phyloP scores from a whole-genome alignment of 2,329 filamentous ascomycete species.

The Meredithiella fracta region DNA sequence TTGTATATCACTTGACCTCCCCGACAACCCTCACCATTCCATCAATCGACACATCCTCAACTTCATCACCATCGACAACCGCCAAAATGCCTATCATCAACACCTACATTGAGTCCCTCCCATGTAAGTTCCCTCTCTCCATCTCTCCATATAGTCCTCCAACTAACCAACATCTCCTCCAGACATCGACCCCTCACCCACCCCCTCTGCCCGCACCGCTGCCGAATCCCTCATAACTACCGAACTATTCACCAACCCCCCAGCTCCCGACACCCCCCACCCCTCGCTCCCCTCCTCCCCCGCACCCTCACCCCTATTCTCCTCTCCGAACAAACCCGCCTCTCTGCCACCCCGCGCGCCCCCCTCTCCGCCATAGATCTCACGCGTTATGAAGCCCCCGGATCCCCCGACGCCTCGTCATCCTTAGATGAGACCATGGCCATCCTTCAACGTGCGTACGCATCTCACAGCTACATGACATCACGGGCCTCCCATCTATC shows the following conservation, averaged over 20 bases:
- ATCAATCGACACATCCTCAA: not conserved
- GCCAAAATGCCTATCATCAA: slow-evolving; percentile 19
- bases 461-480: slow-evolving; percentile 34
- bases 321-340: slow-evolving; percentile 49
- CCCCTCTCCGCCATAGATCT: slow-evolving; percentile 54
- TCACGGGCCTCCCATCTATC: slow-evolving; percentile 40
- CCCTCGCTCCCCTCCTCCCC: slow-evolving; percentile 38
- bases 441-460: slow-evolving; percentile 39
- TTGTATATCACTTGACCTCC: too few relatives aligned
- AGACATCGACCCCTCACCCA: slow-evolving; percentile 72
- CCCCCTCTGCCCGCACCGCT: slow-evolving; percentile 42
- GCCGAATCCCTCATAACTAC: slow-evolving; percentile 53
- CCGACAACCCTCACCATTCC: too few relatives aligned
- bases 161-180: slow-evolving; percentile 12
- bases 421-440: slow-evolving; percentile 31
- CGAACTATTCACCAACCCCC: slow-evolving; percentile 39
- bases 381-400: slow-evolving; percentile 64
- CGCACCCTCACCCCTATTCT: slow-evolving; percentile 39
- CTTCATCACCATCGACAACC: not conserved
- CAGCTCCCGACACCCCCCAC: slow-evolving; percentile 31
- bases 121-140: slow-evolving; percentile 51
- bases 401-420: slow-evolving; percentile 26
- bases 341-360: slow-evolving; percentile 34
- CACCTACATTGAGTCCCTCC: slow-evolving; percentile 57
- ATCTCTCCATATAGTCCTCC: slow-evolving; percentile 11